Conservation (phyloP, 352 stramenopile species). For the Phytophthora rubi region DNA sequence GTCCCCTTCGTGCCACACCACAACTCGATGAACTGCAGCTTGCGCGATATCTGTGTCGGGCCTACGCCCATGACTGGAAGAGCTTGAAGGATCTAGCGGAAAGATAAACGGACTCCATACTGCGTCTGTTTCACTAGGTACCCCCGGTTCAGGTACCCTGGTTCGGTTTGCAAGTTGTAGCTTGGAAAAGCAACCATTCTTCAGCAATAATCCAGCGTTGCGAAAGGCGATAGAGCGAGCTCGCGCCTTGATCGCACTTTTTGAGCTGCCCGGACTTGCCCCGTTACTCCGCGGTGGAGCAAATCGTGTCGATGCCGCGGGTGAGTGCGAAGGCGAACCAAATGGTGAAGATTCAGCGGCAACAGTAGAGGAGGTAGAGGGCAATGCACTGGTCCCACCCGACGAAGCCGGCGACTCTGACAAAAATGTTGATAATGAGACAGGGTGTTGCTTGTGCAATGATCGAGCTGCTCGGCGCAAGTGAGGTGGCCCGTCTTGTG, state of each 20-base stretch:
- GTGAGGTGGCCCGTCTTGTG: constrained; percentile 26
- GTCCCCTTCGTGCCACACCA: constrained; percentile 63
- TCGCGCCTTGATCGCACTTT: constrained; percentile 40
- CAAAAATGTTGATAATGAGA: constrained; percentile 49
- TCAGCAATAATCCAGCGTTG: constrained; percentile 59
- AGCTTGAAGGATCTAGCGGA: not conserved
- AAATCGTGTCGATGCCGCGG: constrained; percentile 19
- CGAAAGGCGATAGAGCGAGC: constrained; percentile 51
- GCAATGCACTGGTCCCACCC: constrained; percentile 5
- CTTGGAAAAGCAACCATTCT: constrained; percentile 57
- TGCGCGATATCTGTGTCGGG: not conserved
- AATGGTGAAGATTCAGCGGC: constrained; percentile 19
- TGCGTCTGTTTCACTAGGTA: constrained; percentile 30
- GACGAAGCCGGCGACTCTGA: constrained; percentile 25
- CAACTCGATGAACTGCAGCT: constrained; percentile 28
- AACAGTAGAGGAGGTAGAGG: constrained; percentile 14
- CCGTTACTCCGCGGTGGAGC: constrained; percentile 10
- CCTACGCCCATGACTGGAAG: not conserved
- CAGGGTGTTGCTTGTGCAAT: constrained; percentile 57
- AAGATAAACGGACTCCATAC: constrained; percentile 59
- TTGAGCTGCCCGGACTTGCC: constrained; percentile 7
- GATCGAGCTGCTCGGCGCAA: constrained; percentile 46
- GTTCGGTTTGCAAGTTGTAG: constrained; percentile 25
- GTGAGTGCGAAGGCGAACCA: constrained; percentile 28
- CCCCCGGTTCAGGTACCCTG: constrained; percentile 5